Evolutionary conservation across 176 grass and related monocot genomes (phyloP).

Genomic region (Zizania latifolia): DNA sequence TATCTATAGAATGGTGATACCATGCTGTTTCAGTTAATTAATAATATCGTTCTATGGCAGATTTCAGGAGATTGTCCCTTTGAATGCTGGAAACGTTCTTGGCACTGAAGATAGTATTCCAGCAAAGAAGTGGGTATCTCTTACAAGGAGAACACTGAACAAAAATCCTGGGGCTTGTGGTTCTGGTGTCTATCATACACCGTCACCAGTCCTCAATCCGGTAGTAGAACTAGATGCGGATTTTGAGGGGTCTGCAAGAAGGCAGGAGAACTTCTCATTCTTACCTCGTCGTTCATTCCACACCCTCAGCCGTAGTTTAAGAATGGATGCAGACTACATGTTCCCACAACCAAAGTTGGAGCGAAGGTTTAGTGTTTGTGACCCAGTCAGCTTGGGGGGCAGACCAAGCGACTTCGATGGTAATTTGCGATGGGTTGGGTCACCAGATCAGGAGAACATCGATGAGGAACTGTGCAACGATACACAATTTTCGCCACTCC

Average conservation of each 20-base stretch:
- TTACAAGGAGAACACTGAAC: conserved; percentile 66
- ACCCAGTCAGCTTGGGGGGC: conserved; percentile 51
- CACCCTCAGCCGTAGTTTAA: conserved; percentile 69
- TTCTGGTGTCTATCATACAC: conserved; percentile 43
- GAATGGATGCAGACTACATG: conserved; percentile 54
- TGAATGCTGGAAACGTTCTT: conserved; percentile 88
- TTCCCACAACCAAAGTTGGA: conserved; percentile 54
- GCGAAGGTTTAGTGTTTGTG: conserved; percentile 74
- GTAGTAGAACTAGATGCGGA: conserved; percentile 72
- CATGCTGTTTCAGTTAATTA: conserved; percentile 3
- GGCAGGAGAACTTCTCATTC: conserved; percentile 56
- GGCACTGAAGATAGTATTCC: conserved; percentile 76
- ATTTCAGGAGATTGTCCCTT: conserved; percentile 90
- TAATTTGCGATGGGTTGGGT: conserved; percentile 46
- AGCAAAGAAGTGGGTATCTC: conserved; percentile 79
- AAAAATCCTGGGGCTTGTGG: conserved; percentile 48
- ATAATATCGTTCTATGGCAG: conserved; percentile 23
- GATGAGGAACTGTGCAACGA: conserved; percentile 32
- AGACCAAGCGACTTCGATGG: conserved; percentile 65
- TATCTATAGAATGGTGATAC: background rate
- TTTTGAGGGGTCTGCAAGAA: conserved; percentile 64
- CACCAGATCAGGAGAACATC: conserved; percentile 53
- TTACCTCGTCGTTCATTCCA: conserved; percentile 67
- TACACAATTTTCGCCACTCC: conserved; percentile 39
- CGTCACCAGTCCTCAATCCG: conserved; percentile 59